Conservation (phyloP, 2,329 filamentous ascomycete genomes). For the Hypoxylon sp. region DNA sequence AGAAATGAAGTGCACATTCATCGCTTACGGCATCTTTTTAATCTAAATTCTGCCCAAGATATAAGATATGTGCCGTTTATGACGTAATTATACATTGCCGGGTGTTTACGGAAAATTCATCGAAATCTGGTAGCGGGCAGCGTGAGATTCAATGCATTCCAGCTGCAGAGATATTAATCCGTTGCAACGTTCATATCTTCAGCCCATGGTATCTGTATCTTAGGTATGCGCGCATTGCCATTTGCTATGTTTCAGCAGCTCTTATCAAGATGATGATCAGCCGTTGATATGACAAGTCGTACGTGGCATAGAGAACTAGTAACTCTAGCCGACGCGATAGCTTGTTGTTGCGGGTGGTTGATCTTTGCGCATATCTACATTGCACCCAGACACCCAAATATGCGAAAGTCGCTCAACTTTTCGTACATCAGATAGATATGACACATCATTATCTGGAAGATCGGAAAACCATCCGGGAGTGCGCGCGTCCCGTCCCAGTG, state of each 20-base stretch:
- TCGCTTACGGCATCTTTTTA: no score
- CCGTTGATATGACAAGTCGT: background rate
- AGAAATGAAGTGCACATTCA: no score
- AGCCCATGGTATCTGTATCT: background rate
- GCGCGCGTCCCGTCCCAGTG: no score
- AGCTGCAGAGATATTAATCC: background rate
- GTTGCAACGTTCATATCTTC: background rate
- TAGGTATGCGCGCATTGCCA: background rate
- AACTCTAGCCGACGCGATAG: background rate
- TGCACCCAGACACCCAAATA: no score
- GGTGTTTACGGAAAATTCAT: background rate
- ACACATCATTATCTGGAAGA: no score
- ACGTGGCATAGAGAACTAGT: background rate
- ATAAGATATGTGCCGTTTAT: background rate
- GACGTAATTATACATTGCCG: background rate
- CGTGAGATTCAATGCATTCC: background rate
- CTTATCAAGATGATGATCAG: background rate
- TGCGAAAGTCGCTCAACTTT: no score
- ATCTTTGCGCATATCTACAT: background rate
- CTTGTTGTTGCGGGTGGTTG: no score
- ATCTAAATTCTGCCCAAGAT: background rate
- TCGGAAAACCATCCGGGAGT: no score
- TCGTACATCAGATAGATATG: no score
- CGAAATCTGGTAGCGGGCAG: background rate
- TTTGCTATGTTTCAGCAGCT: background rate